Conservation (phyloP, 371 early-diverging fungal species). For the Dichotomocladium elegans region DNA sequence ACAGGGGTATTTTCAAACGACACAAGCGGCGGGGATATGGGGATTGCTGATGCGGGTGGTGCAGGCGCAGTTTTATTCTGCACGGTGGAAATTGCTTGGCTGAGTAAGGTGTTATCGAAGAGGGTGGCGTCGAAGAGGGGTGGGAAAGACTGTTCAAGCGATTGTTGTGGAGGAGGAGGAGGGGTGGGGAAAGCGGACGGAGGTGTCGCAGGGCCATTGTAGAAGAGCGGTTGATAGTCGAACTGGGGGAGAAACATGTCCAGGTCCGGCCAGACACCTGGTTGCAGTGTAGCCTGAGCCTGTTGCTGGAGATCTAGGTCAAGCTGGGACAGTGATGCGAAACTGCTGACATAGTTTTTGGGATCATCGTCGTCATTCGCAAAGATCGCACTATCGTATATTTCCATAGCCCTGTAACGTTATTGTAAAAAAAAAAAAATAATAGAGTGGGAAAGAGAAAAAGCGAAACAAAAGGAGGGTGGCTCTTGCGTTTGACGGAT, state of each 20-base stretch:
- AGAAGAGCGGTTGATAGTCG: constrained; percentile 8
- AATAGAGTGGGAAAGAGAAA: background rate
- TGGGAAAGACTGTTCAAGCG: background rate
- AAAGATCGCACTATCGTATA: constrained; percentile 2
- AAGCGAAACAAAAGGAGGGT: background rate
- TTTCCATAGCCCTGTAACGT: constrained; percentile 3
- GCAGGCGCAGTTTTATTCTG: background rate
- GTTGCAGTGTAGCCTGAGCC: constrained; percentile 35
- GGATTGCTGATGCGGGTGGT: background rate
- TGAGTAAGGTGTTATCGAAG: background rate
- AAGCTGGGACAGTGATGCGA: constrained; percentile 28
- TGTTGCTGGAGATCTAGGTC: constrained; percentile 41
- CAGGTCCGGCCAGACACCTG: constrained; percentile 32
- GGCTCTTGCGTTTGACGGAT: background rate
- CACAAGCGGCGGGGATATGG: constrained; percentile 8
- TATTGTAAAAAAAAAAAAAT: background rate
- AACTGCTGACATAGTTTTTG: constrained; percentile 1
- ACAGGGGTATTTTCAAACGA: constrained; percentile 9
- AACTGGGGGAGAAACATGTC: constrained; percentile 35
- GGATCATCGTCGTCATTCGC: constrained; percentile 13
- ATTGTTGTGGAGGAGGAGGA: constrained; percentile 4
- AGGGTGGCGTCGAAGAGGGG: background rate
- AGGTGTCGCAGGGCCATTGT: constrained; percentile 6
- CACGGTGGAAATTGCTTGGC: background rate
- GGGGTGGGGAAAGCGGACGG: constrained; percentile 3